These are phyloP conservation scores for Coemansia sp. DNA, from an alignment of 192 early-diverging fungal genomes.

Conservation along the genomic window DNA sequence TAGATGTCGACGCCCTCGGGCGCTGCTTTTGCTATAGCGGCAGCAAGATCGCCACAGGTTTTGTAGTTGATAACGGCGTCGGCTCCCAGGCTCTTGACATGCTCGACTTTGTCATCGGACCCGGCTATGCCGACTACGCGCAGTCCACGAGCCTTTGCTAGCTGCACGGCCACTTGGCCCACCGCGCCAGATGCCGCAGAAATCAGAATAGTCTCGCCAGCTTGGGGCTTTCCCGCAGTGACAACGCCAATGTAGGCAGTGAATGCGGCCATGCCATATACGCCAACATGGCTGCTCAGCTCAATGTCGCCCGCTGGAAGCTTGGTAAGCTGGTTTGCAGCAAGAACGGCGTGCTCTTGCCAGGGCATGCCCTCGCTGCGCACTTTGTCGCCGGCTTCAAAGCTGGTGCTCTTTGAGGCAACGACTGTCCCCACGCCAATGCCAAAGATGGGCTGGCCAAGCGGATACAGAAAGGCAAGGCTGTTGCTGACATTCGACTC, in stretches of 20 bases:
- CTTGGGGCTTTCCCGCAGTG: slow-evolving; percentile 66
- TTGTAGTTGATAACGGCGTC: slow-evolving; percentile 96
- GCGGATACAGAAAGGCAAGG: slow-evolving; percentile 41
- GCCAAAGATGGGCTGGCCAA: slow-evolving; percentile 63
- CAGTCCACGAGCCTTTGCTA: slow-evolving; percentile 71
- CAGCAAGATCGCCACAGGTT: slow-evolving; percentile 52
- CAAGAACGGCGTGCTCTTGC: slow-evolving; percentile 57
- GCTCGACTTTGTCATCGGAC: slow-evolving; percentile 76
- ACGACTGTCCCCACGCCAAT: slow-evolving; percentile 63
- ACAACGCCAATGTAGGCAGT: slow-evolving; percentile 73
- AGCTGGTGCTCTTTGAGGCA: slow-evolving; percentile 59
- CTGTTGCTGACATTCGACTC: slow-evolving; percentile 47
- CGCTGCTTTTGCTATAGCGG: slow-evolving; percentile 57
- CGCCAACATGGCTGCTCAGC: slow-evolving; percentile 59
- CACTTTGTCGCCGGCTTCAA: slow-evolving; percentile 63
- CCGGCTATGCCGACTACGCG: slow-evolving; percentile 84
- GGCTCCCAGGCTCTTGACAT: slow-evolving; percentile 65
- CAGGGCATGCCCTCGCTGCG: slow-evolving; percentile 56
- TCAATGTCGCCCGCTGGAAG: slow-evolving; percentile 42
- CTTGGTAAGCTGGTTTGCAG: slow-evolving; percentile 16
- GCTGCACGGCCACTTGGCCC: slow-evolving; percentile 76
- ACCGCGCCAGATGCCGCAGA: slow-evolving; percentile 81
- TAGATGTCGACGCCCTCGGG: slow-evolving; percentile 87
- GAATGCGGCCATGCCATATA: slow-evolving; percentile 77
- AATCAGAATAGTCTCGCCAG: slow-evolving; percentile 80